A percentile compares a stretch with the other conserved stretches of the same genome.
These are phyloP conservation scores for Talaromyces piceae DNA, from an alignment of 2,329 filamentous ascomycete species.

Conservation along the genomic window DNA sequence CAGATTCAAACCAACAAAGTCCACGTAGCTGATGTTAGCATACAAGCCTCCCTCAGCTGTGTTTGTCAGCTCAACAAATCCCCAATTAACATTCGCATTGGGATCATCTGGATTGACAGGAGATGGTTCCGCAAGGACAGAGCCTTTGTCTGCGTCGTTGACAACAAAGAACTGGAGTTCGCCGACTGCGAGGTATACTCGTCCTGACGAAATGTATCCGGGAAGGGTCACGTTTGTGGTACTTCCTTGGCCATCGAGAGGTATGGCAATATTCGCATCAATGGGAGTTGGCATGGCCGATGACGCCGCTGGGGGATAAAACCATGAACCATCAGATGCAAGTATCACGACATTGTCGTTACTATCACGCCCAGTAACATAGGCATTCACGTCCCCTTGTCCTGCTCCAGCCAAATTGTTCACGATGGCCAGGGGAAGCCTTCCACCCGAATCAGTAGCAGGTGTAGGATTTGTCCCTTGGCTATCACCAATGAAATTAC, in stretches of 20 bases:
- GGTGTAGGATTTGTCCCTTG: neutral
- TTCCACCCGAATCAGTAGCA: neutral
- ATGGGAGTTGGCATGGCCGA: slow-evolving; percentile 33
- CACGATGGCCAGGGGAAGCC: slow-evolving; percentile 21
- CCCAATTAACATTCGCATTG: slow-evolving; percentile 41
- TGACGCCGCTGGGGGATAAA: slow-evolving; percentile 37
- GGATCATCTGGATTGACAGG: slow-evolving; percentile 39
- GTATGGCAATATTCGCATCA: slow-evolving; percentile 35
- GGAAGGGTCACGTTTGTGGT: slow-evolving; percentile 36
- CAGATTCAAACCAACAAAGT: slow-evolving; percentile 46
- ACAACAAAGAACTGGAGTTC: slow-evolving; percentile 40
- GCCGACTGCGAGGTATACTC: slow-evolving; percentile 42
- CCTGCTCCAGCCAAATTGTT: slow-evolving; percentile 36
- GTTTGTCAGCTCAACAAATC: slow-evolving; percentile 46
- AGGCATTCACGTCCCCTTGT: slow-evolving; percentile 20
- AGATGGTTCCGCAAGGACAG: slow-evolving; percentile 43
- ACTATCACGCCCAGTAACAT: slow-evolving; percentile 40
- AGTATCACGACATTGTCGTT: slow-evolving; percentile 38
- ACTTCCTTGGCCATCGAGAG: slow-evolving; percentile 32
- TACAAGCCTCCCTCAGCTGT: slow-evolving; percentile 33
- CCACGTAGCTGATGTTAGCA: slow-evolving; percentile 47
- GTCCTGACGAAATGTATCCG: slow-evolving; percentile 35
- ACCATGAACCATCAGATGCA: slow-evolving; percentile 31
- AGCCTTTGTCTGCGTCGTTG: slow-evolving; percentile 18
- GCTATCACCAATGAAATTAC: neutral